Evolutionary conservation across 305 asterid species (phyloP), one percentile per base, ranked within the genome.

Genomic region (Solanum aculeatissimum): DNA sequence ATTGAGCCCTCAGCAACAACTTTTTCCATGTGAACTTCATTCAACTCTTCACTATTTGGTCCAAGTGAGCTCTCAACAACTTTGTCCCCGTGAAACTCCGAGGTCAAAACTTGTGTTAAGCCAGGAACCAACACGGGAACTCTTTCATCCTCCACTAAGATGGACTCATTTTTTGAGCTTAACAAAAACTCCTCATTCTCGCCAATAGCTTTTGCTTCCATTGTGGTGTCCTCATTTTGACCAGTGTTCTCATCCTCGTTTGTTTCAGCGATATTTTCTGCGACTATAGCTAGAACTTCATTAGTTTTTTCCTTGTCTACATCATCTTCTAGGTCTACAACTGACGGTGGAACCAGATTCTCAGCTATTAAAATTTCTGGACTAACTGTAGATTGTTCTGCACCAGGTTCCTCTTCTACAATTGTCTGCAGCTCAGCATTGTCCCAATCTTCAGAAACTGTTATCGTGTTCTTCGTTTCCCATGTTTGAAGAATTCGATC

Each of bases 371-470:
- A 83, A 79, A 69, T 42, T 47, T 86, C 84, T 10, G 90, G 72
- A 55, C 77, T 29, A 23, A 57, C 74, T 65, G 78, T 32, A 54
- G 82, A 78, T n/a, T 60, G 53, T 72, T 87, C 88, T 60, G 83
- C 57, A 66, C 70, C 21, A 10, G 81, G 43, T 14, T 93, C 95
- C 87, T 91, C 93, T 81, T 92, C 98, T 38, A 71, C 47, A 32
- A 94, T 84, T 81, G 35, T 87, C 85, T 87, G 97, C 51, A 91
- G 87, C 70, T 90, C 89, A 6, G 89, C 88, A 85, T 85, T 75
- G 69, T 94, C 92, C 99, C 99, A 95, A 87, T 92, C 95, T 88
- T 94, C 97, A 72, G 63, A 80, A 82, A 95, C 93, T 3, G 90
- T 86, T 54, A 95, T 87, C 0, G 72, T 75, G 27, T 92, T 94